phyloP scores from a whole-genome alignment of 73 alveolate species.

The Paramecium pentaurelia region DNA sequence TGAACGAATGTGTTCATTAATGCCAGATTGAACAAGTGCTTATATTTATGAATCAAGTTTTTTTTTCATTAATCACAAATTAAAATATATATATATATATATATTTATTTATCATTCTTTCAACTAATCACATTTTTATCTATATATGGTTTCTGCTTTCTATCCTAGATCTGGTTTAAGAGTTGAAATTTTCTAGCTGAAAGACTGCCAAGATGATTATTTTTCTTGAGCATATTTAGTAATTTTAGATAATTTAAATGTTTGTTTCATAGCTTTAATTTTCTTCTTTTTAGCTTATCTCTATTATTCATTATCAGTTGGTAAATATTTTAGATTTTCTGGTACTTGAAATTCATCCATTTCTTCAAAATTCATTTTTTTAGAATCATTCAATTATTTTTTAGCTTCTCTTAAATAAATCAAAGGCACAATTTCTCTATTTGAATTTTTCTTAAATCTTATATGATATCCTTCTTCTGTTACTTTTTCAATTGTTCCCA shows the following conservation, averaged over 20 bases:
- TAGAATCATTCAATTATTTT: background rate
- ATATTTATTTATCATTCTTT: background rate
- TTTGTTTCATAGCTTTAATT: conserved; percentile 43
- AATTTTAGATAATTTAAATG: conserved; percentile 38
- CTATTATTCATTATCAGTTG: conserved; percentile 44
- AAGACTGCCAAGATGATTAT: conserved; percentile 27
- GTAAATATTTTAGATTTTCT: conserved; percentile 41
- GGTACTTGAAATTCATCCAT: conserved; percentile 49
- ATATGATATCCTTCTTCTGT: conserved; percentile 58
- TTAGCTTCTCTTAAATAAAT: conserved; percentile 40
- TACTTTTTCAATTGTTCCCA: conserved; percentile 32
- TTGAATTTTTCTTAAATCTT: conserved; percentile 39
- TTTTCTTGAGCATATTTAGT: conserved; percentile 39
- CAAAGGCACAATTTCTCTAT: conserved; percentile 46
- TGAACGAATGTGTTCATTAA: background rate
- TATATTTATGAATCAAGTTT: background rate
- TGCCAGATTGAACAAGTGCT: background rate
- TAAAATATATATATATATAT: background rate
- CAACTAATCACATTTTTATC: background rate
- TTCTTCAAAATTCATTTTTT: conserved; percentile 52
- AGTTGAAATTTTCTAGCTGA: background rate
- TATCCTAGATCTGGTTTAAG: conserved; percentile 10
- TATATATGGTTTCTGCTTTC: conserved; percentile 9
- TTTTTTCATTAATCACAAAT: conserved; percentile 25
- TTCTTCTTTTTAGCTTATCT: conserved; percentile 55